A percentile compares a stretch with the other conserved stretches of the same genome.
Evolutionary conservation across 331 rosid species (phyloP).

Genomic region (Dryas integrifolia): DNA sequence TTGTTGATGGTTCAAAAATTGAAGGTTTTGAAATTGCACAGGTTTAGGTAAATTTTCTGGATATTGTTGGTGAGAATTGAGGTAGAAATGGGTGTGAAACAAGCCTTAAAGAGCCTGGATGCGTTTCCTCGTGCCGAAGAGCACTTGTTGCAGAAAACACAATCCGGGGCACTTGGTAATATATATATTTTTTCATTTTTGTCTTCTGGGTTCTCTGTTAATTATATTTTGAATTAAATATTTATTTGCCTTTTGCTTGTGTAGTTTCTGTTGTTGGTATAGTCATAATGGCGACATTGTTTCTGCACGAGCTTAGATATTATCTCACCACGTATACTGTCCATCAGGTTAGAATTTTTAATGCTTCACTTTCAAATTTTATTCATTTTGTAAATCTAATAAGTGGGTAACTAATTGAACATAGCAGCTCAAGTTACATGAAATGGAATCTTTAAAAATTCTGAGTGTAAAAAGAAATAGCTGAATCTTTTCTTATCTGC

Average conservation of each 20-base stretch:
- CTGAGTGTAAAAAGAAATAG: too few relatives aligned
- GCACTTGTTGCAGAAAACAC: constrained; percentile 86
- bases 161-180: constrained; percentile 91
- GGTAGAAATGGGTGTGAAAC: constrained; percentile 64
- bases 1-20: neutral
- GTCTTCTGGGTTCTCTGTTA: neutral
- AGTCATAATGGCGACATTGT: constrained; percentile 73
- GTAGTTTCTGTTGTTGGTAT: constrained; percentile 81
- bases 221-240: neutral
- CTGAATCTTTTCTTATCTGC: too few relatives aligned
- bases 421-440: neutral
- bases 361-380: neutral
- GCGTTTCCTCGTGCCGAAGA: constrained; percentile 99
- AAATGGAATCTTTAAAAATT: neutral
- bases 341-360: constrained; percentile 57
- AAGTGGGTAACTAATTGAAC: neutral
- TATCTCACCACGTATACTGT: constrained; percentile 79
- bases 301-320: constrained; percentile 86
- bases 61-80: too few relatives aligned
- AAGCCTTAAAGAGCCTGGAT: constrained; percentile 71
- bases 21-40: neutral
- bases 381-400: neutral
- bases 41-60: neutral
- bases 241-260: constrained; percentile 12
- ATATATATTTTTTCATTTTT: neutral